Conservation (phyloP, 768 basidiomycete species). For the Leucosporidium creatinivorum region DNA sequence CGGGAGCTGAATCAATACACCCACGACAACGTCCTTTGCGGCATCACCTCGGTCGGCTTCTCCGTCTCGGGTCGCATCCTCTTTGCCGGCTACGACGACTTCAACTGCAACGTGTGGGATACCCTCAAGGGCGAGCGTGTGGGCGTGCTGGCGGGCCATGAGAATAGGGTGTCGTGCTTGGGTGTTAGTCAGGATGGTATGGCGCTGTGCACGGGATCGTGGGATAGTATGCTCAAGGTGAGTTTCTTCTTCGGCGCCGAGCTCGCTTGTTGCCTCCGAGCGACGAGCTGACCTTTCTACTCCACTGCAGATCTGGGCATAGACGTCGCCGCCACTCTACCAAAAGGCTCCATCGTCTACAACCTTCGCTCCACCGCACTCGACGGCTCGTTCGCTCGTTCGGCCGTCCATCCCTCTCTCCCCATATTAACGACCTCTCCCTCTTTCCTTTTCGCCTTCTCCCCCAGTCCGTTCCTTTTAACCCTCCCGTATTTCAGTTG, state of each 20-base stretch:
- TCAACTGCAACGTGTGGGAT: slow-evolving; percentile 99
- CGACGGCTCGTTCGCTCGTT: too few species aligned
- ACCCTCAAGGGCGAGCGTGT: slow-evolving; percentile 97
- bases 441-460: too few species aligned
- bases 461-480: too few species aligned
- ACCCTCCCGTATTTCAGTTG: too few species aligned
- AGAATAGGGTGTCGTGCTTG: slow-evolving; percentile 94
- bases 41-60: slow-evolving; percentile 98
- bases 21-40: slow-evolving; percentile 97
- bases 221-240: slow-evolving; percentile 66
- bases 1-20: slow-evolving; percentile 94
- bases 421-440: too few species aligned
- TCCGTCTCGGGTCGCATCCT: slow-evolving; percentile 94
- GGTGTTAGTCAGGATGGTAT: slow-evolving; percentile 94
- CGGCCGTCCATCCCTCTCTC: too few species aligned
- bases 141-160: slow-evolving; percentile 92
- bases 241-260: slow-evolving; percentile 1
- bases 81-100: slow-evolving; percentile 98
- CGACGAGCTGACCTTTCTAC: too few species aligned
- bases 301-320: too few species aligned
- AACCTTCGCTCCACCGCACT: too few species aligned
- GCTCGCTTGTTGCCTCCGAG: background rate
- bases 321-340: too few species aligned
- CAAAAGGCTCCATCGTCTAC: too few species aligned
- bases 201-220: slow-evolving; percentile 96